These are phyloP conservation scores for Canavalia gladiata DNA, from an alignment of 306 rosid species.

Conservation along the genomic window DNA sequence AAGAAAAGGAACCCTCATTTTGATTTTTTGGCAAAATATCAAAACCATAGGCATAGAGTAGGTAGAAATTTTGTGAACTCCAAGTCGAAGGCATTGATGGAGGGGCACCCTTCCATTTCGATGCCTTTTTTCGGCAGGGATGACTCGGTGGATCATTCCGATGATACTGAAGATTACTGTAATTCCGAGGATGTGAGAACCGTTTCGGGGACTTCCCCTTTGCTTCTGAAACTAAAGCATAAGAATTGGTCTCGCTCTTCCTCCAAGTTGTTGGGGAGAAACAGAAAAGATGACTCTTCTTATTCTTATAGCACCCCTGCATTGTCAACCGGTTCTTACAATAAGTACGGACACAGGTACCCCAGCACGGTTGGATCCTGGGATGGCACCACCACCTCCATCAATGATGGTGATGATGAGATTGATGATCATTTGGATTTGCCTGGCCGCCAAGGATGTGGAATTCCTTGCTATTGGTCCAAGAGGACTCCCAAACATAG, in stretches of 20 bases:
- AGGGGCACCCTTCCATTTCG: constrained; percentile 55
- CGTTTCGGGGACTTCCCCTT: constrained; percentile 70
- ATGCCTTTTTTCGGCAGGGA: constrained; percentile 54
- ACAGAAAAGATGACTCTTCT: constrained; percentile 81
- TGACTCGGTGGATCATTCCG: constrained; percentile 74
- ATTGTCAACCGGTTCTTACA: constrained; percentile 87
- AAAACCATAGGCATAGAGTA: constrained; percentile 8
- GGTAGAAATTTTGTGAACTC: constrained; percentile 52
- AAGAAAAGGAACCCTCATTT: constrained; percentile 61
- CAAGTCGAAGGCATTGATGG: constrained; percentile 56
- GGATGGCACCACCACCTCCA: constrained; percentile 86
- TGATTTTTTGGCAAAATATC: constrained; percentile 59
- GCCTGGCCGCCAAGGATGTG: constrained; percentile 90
- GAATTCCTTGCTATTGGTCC: constrained; percentile 97
- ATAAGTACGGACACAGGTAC: constrained; percentile 63
- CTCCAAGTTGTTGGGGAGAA: constrained; percentile 59
- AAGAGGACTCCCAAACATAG: constrained; percentile 79
- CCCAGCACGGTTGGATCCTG: constrained; percentile 94
- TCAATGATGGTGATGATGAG: constrained; percentile 79
- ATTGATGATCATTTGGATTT: constrained; percentile 77
- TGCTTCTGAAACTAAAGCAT: constrained; percentile 70
- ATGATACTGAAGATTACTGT: constrained; percentile 73
- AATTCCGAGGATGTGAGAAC: constrained; percentile 74
- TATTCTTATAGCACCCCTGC: constrained; percentile 95
- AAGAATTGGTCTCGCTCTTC: constrained; percentile 74